These are phyloP conservation scores for Penicillium simplicissimum DNA, from an alignment of 495 filamentous ascomycete genomes.

Conservation along the genomic window DNA sequence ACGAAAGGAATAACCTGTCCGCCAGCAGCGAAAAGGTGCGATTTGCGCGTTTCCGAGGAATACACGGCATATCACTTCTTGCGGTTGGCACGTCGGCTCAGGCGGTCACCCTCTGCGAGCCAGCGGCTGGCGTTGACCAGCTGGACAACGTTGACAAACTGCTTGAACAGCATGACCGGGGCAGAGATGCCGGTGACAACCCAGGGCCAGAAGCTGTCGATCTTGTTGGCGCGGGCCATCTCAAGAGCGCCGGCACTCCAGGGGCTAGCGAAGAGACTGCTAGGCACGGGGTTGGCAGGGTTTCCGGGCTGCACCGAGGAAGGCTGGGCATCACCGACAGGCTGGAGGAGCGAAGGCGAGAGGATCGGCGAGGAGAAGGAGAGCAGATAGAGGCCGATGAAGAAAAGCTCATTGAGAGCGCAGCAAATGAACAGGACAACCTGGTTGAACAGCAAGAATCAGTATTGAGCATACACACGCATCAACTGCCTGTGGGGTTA, in stretches of 20 bases:
- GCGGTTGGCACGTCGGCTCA: constrained; percentile 34
- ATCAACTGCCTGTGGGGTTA: background rate
- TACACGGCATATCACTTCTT: constrained; percentile 28
- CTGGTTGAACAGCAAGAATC: constrained; percentile 44
- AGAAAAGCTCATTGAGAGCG: constrained; percentile 89
- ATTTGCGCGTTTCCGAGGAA: background rate
- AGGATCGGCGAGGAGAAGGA: constrained; percentile 89
- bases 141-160: constrained; percentile 91
- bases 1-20: constrained; percentile 10
- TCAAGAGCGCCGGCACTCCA: constrained; percentile 91
- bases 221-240: constrained; percentile 89
- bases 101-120: constrained; percentile 83
- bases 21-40: background rate
- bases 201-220: constrained; percentile 84
- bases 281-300: constrained; percentile 63
- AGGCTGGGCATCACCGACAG: constrained; percentile 44
- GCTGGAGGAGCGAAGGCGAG: constrained; percentile 74
- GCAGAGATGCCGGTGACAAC: constrained; percentile 76
- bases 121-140: constrained; percentile 90
- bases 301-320: constrained; percentile 62
- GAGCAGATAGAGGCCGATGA: constrained; percentile 95
- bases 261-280: constrained; percentile 74
- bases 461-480: background rate
- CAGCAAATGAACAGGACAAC: constrained; percentile 90
- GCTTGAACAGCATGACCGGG: constrained; percentile 88